Evolutionary conservation across 2,329 filamentous ascomycete species (phyloP), one percentile per base, ranked within the genome.

Genomic region (Aspergillus sclerotialis): DNA sequence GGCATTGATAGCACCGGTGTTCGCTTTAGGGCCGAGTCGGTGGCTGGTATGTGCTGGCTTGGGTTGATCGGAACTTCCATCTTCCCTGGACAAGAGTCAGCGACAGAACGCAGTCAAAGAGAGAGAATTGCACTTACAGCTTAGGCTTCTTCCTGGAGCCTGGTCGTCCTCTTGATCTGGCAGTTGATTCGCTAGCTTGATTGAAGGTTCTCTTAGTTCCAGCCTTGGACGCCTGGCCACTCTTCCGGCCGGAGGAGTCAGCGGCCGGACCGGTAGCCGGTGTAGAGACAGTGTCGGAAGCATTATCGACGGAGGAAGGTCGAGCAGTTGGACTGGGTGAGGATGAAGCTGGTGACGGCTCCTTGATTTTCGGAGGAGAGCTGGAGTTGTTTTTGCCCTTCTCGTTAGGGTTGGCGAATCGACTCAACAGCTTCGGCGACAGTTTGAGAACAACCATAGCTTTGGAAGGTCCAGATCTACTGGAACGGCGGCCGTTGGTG

Each of bases 1-100:
- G 35, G 92, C 92, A 58, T 98, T 98, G 72, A 98, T 98, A 39
- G 90, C 90, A 44, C 92, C 92, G 53, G 90, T 85, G 60, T 95
- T 96, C 33, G 90, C 90, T 64, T 95, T 96, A 48, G 92, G 92
- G 3, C 90, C 90, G 16, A 96, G 81, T 61, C 94, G 94, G 64
- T 90, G 85, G 32, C 72, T 69, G 28, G 69, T 63, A 5, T 56
- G 53, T 40, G 51, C 42, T 37, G 47, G 39, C 43, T 54, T 60
- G 32, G 53, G 55, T 37, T 60, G 53, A 36, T 74, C 70, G 38
- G 63, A 61, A 18, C 59, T 58, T 36, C 69, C 70, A 43, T 74
- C 69, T 14, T 75, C 69, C 42, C 72, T 75, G 35, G 32, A 28
- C n/a, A n/a, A 28, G 14, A 28, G 18, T 12, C 16, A 11, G 15